Evolutionary conservation across 345 rosid species (phyloP), one percentile per base, ranked within the genome.

Genomic region (Corchorus olitorius): DNA sequence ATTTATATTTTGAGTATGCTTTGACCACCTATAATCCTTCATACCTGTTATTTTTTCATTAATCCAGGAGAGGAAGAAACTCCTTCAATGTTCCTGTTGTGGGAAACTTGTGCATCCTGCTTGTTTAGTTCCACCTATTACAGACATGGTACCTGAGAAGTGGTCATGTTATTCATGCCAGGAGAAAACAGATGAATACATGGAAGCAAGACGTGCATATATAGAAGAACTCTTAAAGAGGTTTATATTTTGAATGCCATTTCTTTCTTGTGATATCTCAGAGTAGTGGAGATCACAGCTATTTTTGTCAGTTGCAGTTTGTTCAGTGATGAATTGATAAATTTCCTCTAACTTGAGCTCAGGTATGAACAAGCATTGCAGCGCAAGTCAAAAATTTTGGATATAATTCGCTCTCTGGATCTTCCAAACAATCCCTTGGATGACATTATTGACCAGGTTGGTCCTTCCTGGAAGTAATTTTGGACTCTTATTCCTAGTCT

Each of bases 371-470:
- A 86, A 75, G 97, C 98, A 60, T 70, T 86, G 85, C 92, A 88
- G 82, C 92, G 99, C 46, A 96, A 93, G 84, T 82, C 86, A 54
- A 92, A 93, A 83, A 92, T 96, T 80, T 76, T 93, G 86, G 99
- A 96, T 75, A 91, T 92, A 63, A 86, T 96, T 77, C 98, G 97
- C 56, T 84, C 92, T 8, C 82, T 96, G 80, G 87, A 93, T 90
- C 97, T 96, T 80, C 99, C 99, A 43, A 93, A 93, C 84, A 96
- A 96, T 85, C 99, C 99, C 37, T 84, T 96, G 87, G 99, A 96
- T 86, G 98, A 96, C 83, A 88, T 96, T 75, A 91, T 89, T 71
- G 99, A 96, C 80, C 97, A 95, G 98, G 99, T 95, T 73, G 75
- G 63, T 37, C 37, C 43, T 39, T 39, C 43, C 43, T 37, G 65